Conservation (phyloP, 1,284 basidiomycete genomes). For the Sporisorium reilianum region DNA sequence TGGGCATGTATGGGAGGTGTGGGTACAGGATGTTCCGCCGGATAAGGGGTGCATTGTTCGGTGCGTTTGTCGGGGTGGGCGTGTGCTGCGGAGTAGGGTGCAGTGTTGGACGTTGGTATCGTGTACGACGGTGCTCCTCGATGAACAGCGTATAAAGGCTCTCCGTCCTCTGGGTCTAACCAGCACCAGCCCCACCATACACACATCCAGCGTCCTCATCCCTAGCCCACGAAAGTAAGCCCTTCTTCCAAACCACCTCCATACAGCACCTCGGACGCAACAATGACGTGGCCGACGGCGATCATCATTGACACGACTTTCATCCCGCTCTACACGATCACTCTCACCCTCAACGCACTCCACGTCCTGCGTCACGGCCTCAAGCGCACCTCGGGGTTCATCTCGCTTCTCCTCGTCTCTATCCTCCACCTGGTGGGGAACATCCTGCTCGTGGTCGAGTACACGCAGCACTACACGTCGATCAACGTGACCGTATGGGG, state of each 20-base stretch:
- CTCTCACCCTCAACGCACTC: conserved; percentile 19
- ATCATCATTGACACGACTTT: conserved; percentile 41
- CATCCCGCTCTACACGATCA: conserved; percentile 51
- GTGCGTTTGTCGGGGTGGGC: background rate
- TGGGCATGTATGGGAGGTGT: too few relatives aligned
- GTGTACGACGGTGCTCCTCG: too few relatives aligned
- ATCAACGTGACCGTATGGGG: conserved; percentile 14
- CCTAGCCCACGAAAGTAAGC: too few relatives aligned
- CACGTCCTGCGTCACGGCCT: conserved; percentile 35
- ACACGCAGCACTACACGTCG: conserved; percentile 11
- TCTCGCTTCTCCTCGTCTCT: conserved; percentile 34
- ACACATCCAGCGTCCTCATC: too few relatives aligned
- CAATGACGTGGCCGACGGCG: conserved; percentile 33
- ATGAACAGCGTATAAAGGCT: too few relatives aligned
- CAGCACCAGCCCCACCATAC: too few relatives aligned
- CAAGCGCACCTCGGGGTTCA: conserved; percentile 18
- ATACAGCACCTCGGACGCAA: too few relatives aligned
- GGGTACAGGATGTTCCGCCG: too few relatives aligned
- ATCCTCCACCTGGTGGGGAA: conserved; percentile 29
- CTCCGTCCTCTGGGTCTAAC: too few relatives aligned
- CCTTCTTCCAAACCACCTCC: too few relatives aligned
- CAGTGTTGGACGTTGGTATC: background rate
- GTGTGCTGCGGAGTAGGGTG: background rate
- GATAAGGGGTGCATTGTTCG: background rate
- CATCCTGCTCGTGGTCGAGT: conserved; percentile 22